A percentile compares a stretch with the other conserved stretches of the same genome.
phyloP scores from a whole-genome alignment of 345 rosid genomes.

The Diplotaxis tenuifolia region DNA sequence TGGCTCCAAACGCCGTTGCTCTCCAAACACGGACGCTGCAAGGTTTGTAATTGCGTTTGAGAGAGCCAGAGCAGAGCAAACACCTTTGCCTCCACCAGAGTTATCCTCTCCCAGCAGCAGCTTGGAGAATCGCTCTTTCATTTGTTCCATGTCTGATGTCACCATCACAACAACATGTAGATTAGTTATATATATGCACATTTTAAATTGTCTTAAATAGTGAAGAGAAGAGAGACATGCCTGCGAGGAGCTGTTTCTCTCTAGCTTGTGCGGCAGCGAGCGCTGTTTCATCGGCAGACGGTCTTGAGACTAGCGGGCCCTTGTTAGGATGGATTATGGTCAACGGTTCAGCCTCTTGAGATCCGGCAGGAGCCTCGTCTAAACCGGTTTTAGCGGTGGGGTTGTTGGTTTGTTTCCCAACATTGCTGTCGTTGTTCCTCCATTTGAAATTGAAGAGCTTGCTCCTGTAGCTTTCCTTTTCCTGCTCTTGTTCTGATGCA shows the following conservation, averaged over 20 bases:
- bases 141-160: conserved; percentile 50
- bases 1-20: conserved; percentile 55
- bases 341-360: conserved; percentile 13
- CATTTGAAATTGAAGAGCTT: conserved; percentile 63
- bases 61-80: conserved; percentile 70
- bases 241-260: conserved; percentile 41
- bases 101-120: conserved; percentile 70
- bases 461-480: conserved; percentile 57
- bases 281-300: conserved; percentile 22
- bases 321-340: conserved; percentile 20
- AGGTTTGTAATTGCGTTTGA: conserved; percentile 54
- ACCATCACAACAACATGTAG: conserved; percentile 2
- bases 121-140: conserved; percentile 65
- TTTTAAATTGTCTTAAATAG: background rate
- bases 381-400: conserved; percentile 39
- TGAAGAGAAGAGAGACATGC: conserved; percentile 17
- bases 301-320: conserved; percentile 32
- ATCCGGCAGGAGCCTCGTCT: conserved; percentile 29
- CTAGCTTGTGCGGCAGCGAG: conserved; percentile 32
- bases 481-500: conserved; percentile 53
- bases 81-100: conserved; percentile 78
- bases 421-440: conserved; percentile 42
- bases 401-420: conserved; percentile 48
- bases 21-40: conserved; percentile 50
- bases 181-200: background rate